Percentiles rank a stretch among this genome's conserved stretches.
These are phyloP conservation scores for Termitomyces sp. DNA, from an alignment of 768 basidiomycete species.

Conservation along the genomic window DNA sequence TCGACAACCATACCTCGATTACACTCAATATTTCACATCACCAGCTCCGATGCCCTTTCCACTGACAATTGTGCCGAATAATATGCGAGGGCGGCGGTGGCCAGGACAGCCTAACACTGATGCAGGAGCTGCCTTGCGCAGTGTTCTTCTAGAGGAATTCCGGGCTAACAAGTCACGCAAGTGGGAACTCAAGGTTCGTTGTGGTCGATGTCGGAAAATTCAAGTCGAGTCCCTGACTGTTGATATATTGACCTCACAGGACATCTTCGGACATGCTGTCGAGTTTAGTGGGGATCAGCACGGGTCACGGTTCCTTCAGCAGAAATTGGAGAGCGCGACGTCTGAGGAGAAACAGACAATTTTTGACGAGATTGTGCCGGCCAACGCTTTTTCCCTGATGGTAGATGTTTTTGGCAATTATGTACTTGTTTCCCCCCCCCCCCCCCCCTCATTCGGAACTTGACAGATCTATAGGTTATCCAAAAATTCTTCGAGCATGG, in stretches of 20 bases:
- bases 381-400: constrained; percentile 68
- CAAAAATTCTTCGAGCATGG: constrained; percentile 93
- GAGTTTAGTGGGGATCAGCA: constrained; percentile 95
- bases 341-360: constrained; percentile 73
- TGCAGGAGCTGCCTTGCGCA: constrained; percentile 41
- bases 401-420: constrained; percentile 97
- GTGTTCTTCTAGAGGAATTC: constrained; percentile 80
- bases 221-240: constrained; percentile 8
- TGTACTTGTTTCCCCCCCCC: constrained; percentile 20
- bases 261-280: constrained; percentile 77
- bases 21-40: constrained; percentile 40
- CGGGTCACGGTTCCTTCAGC: constrained; percentile 97
- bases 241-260: constrained; percentile 39
- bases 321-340: constrained; percentile 72
- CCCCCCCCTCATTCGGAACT: not conserved
- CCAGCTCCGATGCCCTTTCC: constrained; percentile 31
- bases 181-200: constrained; percentile 75
- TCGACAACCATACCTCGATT: constrained; percentile 45
- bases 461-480: constrained; percentile 55
- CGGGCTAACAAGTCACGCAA: constrained; percentile 69
- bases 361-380: constrained; percentile 85
- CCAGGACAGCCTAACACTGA: constrained; percentile 28
- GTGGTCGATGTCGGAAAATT: not conserved
- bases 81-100: constrained; percentile 37
- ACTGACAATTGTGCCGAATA: constrained; percentile 26